Evolutionary conservation across 1,284 basidiomycete species (phyloP).

Genomic region (Wallemia ichthyophaga): DNA sequence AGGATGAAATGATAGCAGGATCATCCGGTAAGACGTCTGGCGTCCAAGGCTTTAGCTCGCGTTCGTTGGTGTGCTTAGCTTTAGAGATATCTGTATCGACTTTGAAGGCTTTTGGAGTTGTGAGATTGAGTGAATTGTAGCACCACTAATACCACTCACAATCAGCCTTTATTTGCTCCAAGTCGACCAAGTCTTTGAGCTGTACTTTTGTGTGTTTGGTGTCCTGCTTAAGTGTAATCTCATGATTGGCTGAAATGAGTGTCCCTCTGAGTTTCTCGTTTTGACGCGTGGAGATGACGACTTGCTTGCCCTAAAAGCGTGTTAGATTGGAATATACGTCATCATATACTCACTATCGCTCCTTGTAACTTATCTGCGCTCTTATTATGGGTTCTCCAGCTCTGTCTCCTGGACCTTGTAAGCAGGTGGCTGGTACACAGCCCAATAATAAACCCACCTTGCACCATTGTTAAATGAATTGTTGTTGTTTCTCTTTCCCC

Average conservation of each 20-base stretch:
- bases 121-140: background rate
- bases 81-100: slow-evolving; percentile 64
- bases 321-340: too few relatives aligned
- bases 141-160: background rate
- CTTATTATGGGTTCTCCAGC: background rate
- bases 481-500: background rate
- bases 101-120: slow-evolving; percentile 31
- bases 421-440: background rate
- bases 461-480: background rate
- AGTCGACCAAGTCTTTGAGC: background rate
- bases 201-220: background rate
- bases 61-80: slow-evolving; percentile 21
- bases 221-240: background rate
- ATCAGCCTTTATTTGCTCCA: background rate
- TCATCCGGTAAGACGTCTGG: slow-evolving; percentile 10
- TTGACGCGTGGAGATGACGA: background rate
- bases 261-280: background rate
- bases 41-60: slow-evolving; percentile 60
- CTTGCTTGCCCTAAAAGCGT: background rate
- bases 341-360: background rate
- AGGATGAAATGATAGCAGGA: slow-evolving; percentile 5
- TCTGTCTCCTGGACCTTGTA: background rate
- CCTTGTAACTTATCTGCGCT: background rate
- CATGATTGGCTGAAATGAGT: background rate
- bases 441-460: background rate